Base-by-base conservation (phyloP, 2,329 filamentous ascomycete genomes). In the Talaromyces sp. region DNA sequence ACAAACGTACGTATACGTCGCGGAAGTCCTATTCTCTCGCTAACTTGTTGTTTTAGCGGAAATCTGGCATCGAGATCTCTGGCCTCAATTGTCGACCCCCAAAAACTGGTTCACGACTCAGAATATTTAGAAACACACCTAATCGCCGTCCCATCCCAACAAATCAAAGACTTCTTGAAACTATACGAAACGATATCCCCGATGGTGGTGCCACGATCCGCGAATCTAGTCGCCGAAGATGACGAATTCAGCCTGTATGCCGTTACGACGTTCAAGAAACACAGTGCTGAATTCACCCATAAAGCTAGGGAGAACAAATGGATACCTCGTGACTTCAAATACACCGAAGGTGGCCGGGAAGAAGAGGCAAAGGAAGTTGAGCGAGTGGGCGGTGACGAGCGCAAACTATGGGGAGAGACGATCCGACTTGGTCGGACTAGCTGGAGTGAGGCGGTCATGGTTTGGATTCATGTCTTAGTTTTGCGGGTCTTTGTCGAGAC, bases 51-150 rank as follows among this genome's bases (percentile, higher is more conserved):
- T 27, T 22, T 17, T 65, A 94, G 91, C 61, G 95, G 95, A 69
- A 99, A 97, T 77, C 89, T 99, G 58, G 87, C 93, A 25, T 97
- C 93, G 71, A 96, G 94, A 77, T 98, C 94, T 13, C 89, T 99
- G 69, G 88, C 91, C n/a, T 89, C 92, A 13, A 88, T 98, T 68
- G 90, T 99, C 72, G 86, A 94, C 73, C 93, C 94, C 8, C 83
- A 86, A 63, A 81, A 93, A 66, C 85, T 97, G 51, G 86, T 97
- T 69, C 91, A 90, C 78, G 89, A 97, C 76, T 97, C 93, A 22
- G 95, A 99, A 80, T 98, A 97, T 80, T 89, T 99, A 72, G 93
- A 97, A 81, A 97, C 95, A 34, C 93, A 97, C 76, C 88, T 99
- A 34, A 85, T 99, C 70, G 95, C 92, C 22, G 91, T 99, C 8